Conservation (phyloP, 2,329 filamentous ascomycete species). For the Colletotrichum incanum region DNA sequence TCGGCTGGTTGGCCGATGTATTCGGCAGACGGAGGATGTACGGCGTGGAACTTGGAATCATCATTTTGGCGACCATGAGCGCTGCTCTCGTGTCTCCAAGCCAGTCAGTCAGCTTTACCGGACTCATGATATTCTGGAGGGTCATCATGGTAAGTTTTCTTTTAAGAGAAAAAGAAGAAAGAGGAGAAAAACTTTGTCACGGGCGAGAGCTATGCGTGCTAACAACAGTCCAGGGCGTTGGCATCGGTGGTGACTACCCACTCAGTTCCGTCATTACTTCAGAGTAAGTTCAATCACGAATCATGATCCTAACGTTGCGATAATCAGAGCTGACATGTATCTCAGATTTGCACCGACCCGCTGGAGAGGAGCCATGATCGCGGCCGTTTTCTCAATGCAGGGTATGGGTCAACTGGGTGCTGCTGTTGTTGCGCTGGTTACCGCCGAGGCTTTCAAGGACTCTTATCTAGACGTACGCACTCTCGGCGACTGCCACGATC, state of each 20-base stretch:
- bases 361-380: slow-evolving; percentile 88
- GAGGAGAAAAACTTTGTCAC: neutral
- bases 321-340: neutral
- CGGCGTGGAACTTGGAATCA: slow-evolving; percentile 81
- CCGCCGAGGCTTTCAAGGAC: slow-evolving; percentile 74
- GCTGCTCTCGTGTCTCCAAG: slow-evolving; percentile 76
- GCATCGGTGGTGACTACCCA: slow-evolving; percentile 88
- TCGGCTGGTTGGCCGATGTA: slow-evolving; percentile 83
- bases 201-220: neutral
- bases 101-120: slow-evolving; percentile 71
- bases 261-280: slow-evolving; percentile 86
- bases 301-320: neutral
- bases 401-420: slow-evolving; percentile 84
- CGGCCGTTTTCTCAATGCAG: slow-evolving; percentile 88
- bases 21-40: slow-evolving; percentile 88
- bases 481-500: slow-evolving; percentile 69
- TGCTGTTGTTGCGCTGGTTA: slow-evolving; percentile 79
- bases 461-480: slow-evolving; percentile 55
- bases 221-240: slow-evolving; percentile 67
- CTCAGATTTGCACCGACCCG: slow-evolving; percentile 82
- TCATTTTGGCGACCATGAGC: slow-evolving; percentile 79
- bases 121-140: slow-evolving; percentile 81
- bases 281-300: slow-evolving; percentile 62
- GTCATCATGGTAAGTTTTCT: slow-evolving; percentile 78
- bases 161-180: too few relatives aligned